A percentile compares a stretch with the other conserved stretches of the same genome.
Conservation (phyloP, 1,139 yeast genomes). For the Candida sp. region DNA sequence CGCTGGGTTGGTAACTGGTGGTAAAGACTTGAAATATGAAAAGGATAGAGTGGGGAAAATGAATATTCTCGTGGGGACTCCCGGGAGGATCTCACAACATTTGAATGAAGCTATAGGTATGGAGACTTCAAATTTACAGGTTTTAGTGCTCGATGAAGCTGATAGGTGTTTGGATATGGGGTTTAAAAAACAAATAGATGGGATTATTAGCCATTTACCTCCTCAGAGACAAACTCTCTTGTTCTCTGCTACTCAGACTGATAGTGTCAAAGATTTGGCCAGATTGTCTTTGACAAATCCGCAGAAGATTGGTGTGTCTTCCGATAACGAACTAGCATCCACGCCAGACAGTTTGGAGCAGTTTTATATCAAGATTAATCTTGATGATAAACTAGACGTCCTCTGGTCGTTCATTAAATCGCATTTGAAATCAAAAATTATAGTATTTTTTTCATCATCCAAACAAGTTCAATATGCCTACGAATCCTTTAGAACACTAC, state of each 20-base stretch:
- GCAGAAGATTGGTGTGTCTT: conserved; percentile 62
- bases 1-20: conserved; percentile 96
- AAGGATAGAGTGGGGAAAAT: conserved; percentile 79
- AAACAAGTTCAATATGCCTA: conserved; percentile 94
- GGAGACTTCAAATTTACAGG: conserved; percentile 75
- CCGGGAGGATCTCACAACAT: conserved; percentile 93
- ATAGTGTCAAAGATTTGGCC: conserved; percentile 83
- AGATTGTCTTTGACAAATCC: conserved; percentile 83
- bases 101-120: conserved; percentile 91
- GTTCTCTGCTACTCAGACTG: conserved; percentile 93
- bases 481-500: conserved; percentile 86
- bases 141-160: conserved; percentile 90
- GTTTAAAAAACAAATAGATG: conserved; percentile 83
- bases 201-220: conserved; percentile 80
- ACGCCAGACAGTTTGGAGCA: conserved; percentile 89
- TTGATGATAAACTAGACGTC: conserved; percentile 80
- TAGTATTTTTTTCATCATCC: conserved; percentile 89
- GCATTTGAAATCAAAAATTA: conserved; percentile 78
- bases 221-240: conserved; percentile 85
- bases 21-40: conserved; percentile 88
- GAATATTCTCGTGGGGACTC: conserved; percentile 92
- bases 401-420: conserved; percentile 89
- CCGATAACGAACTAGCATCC: conserved; percentile 45
- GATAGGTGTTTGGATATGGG: conserved; percentile 98
- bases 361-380: conserved; percentile 65